Base-by-base conservation (phyloP, 306 rosid genomes). In the Vigna radiata region DNA sequence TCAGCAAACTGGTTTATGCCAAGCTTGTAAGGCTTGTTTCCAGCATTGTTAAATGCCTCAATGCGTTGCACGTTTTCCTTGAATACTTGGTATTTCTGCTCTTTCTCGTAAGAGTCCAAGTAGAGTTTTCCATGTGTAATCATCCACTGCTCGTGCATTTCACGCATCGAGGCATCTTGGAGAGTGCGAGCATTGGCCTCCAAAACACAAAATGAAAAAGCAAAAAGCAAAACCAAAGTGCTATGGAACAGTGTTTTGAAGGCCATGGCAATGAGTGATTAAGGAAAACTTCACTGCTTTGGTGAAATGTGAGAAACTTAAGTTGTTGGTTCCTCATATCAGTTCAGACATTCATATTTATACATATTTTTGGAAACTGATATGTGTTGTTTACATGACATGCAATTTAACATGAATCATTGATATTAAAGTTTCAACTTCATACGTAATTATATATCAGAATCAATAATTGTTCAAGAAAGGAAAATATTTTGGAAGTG, bases 121-220 rank as follows among this genome's bases (percentile, higher is more conserved):
- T 80, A 80, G 25, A 49, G 21, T 76, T 39, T 80, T 18, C 64
- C 84, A 71, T 70, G n/a, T n/a, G 60, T 46, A 48, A 15, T 21
- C 82, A 84, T 65, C 82, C 87, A 84, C 60, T 84, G 72, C 14
- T 84, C 73, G 33, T 70, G 65, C 54, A 73, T 76, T 76, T 65
- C 76, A 49, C 50, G 6, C 56, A 70, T 36, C 41, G 82, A 70
- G 47, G 55, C 76, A 80, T 80, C 79, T 29, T 76, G 77, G 0
- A 80, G 79, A 31, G 63, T 58, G 36, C 84, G 72, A 70, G 77
- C 64, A 48, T 61, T 84, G 78, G 69, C 62, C 33, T 76, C 52
- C 1, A 48, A 64, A 79, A 56, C 52, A 74, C 46, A 79, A 1
- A 76, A 55, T 49, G 61, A 82, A 14, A 84, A 33, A 8, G 76